Base-by-base conservation (phyloP, 371 early-diverging fungal species). In the Rhizopus delemar region DNA sequence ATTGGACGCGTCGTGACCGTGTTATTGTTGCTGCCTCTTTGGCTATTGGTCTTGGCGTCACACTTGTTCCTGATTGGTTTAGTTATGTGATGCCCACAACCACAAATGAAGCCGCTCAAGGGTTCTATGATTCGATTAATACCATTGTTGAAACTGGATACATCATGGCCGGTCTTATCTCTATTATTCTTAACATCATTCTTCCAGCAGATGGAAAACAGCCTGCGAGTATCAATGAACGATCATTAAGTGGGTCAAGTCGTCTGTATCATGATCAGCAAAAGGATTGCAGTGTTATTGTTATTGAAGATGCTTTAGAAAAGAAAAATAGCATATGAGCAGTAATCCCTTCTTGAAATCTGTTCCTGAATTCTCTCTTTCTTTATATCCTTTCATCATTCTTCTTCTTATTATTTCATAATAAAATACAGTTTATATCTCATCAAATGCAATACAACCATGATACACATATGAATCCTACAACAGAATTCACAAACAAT, bases 1-100 rank as follows among this genome's bases (percentile, higher is more conserved):
- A 77, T 5, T 85, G 86, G 86, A 81, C 83, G 7, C 75, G 86
- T 13, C 80, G 86, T 16, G 84, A 85, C 53, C 80, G 86, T 22
- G 76, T 85, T 36, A 77, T 85, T 56, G 77, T 81, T 46, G 80
- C 81, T 13, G 69, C 70, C 8, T 68, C 77, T 4, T 45, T 77
- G 8, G 69, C 74, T 22, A 32, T 86, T 33, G 86, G 80, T 7
- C 46, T 86, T 41, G 86, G 86, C 22, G 77, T 80, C 1, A 53
- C 76, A 0, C 53, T 86, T 22, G 82, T 85, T 7, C 84, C 84
- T 8, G 65, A 75, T 53, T 86, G 84, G 71, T 77, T 84, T 52
- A 63, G 62, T 2, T 66, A 85, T 51, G 72, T 86, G 60, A 57
- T 86, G 57, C 66, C 77, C 13, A 57, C 51, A 9, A 78, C 72